phyloP scores from a whole-genome alignment of 2,329 filamentous ascomycete genomes.

The Berkeleyomyces basicola region DNA sequence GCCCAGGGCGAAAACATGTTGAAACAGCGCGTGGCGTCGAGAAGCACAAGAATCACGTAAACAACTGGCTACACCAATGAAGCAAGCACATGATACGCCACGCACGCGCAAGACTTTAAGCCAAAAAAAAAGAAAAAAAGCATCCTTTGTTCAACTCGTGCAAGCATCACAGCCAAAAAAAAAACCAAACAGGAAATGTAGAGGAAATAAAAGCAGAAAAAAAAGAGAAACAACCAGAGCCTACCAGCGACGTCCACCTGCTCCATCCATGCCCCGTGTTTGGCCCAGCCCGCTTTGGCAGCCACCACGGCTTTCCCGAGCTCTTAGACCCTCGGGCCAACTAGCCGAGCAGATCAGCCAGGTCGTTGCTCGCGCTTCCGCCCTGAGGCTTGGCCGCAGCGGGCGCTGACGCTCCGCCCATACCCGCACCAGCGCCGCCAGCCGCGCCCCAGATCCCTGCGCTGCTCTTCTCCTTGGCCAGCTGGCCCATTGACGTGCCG shows the following conservation, averaged over 20 bases:
- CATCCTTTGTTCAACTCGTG: background rate
- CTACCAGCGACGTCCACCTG: background rate
- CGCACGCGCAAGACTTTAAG: no score
- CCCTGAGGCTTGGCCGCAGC: slow-evolving; percentile 17
- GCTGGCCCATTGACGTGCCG: slow-evolving; percentile 71
- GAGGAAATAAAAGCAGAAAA: no score
- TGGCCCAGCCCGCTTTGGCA: background rate
- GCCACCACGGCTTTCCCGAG: background rate
- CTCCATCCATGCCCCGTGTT: background rate
- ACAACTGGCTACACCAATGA: no score
- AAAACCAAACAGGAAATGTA: background rate
- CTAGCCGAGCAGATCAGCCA: slow-evolving; percentile 34
- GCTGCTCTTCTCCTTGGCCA: slow-evolving; percentile 95
- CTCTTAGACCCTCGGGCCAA: background rate
- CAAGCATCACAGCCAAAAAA: background rate
- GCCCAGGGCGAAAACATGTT: background rate
- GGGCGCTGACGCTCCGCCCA: background rate
- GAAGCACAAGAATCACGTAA: no score
- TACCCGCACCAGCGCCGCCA: slow-evolving; percentile 21
- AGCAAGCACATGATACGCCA: no score
- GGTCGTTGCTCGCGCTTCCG: slow-evolving; percentile 20
- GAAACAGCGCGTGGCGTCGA: no score
- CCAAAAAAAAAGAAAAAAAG: background rate
- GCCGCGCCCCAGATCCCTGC: slow-evolving; percentile 84
- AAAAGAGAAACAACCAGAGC: background rate